These are phyloP conservation scores for Salix udensis DNA, from an alignment of 345 rosid genomes.

Conservation along the genomic window DNA sequence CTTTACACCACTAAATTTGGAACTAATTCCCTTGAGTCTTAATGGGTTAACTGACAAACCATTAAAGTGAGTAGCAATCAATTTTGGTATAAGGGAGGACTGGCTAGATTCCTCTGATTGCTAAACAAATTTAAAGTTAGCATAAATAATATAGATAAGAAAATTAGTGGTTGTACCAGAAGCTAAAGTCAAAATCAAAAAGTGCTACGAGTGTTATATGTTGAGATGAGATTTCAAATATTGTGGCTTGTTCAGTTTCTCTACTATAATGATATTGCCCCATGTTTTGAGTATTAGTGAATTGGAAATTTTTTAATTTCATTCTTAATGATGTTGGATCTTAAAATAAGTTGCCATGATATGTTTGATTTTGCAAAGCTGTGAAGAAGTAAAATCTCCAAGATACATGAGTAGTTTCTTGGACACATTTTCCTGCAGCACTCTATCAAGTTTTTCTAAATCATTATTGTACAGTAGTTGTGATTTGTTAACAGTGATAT, in stretches of 20 bases:
- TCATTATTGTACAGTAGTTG: background rate
- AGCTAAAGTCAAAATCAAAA: background rate
- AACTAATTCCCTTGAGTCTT: background rate
- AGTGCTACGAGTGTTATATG: background rate
- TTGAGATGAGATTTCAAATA: background rate
- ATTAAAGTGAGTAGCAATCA: background rate
- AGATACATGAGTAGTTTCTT: background rate
- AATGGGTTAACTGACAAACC: background rate
- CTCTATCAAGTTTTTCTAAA: background rate
- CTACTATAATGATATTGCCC: background rate
- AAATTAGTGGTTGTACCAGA: background rate
- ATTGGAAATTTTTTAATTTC: background rate
- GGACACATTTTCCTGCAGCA: background rate
- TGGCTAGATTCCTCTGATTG: background rate
- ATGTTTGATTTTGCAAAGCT: background rate
- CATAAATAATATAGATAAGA: background rate
- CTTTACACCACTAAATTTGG: background rate
- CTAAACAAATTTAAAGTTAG: background rate
- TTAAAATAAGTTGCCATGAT: background rate
- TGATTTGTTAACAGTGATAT: no score
- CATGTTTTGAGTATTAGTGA: background rate
- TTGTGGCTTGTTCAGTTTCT: background rate
- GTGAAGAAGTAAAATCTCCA: background rate
- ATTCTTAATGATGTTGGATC: background rate
- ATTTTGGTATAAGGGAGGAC: background rate